A percentile compares a stretch with the other conserved stretches of the same genome.
These are phyloP conservation scores for Calycina herbarum DNA, from an alignment of 2,329 filamentous ascomycete species.

Conservation along the genomic window DNA sequence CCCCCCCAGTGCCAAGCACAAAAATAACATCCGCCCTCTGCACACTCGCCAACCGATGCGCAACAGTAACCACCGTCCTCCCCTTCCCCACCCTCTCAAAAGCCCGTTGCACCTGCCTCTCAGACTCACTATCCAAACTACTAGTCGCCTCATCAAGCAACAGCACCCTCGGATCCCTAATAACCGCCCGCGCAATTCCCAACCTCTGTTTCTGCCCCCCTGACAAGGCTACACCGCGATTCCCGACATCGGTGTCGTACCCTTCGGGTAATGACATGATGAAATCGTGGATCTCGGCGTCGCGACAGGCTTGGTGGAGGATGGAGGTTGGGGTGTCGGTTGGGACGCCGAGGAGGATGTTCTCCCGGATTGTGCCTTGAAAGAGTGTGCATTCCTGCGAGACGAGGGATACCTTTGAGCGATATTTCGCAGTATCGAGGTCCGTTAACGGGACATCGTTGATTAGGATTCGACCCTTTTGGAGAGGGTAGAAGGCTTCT, in stretches of 20 bases:
- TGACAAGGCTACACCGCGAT: slow-evolving; percentile 47
- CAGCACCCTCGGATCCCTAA: slow-evolving; percentile 52
- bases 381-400: slow-evolving; percentile 70
- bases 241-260: slow-evolving; percentile 49
- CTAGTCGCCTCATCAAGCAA: slow-evolving; percentile 61
- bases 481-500: slow-evolving; percentile 68
- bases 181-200: slow-evolving; percentile 54
- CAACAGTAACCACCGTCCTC: slow-evolving; percentile 75
- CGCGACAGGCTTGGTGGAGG: slow-evolving; percentile 47
- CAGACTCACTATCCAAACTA: slow-evolving; percentile 56
- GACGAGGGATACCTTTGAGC: slow-evolving; percentile 66
- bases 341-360: slow-evolving; percentile 64
- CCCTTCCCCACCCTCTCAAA: slow-evolving; percentile 63
- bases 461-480: slow-evolving; percentile 63
- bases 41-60: slow-evolving; percentile 74
- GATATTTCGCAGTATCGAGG: slow-evolving; percentile 62
- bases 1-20: slow-evolving; percentile 33
- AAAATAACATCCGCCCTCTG: slow-evolving; percentile 59
- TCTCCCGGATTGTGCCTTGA: slow-evolving; percentile 66
- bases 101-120: slow-evolving; percentile 61
- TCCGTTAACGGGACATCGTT: slow-evolving; percentile 60
- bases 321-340: slow-evolving; percentile 41
- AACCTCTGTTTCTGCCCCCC: slow-evolving; percentile 59
- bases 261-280: slow-evolving; percentile 43
- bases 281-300: slow-evolving; percentile 52